Evolutionary conservation across 2,329 filamentous ascomycete species (phyloP).

Genomic region (Aspergillus tanneri): DNA sequence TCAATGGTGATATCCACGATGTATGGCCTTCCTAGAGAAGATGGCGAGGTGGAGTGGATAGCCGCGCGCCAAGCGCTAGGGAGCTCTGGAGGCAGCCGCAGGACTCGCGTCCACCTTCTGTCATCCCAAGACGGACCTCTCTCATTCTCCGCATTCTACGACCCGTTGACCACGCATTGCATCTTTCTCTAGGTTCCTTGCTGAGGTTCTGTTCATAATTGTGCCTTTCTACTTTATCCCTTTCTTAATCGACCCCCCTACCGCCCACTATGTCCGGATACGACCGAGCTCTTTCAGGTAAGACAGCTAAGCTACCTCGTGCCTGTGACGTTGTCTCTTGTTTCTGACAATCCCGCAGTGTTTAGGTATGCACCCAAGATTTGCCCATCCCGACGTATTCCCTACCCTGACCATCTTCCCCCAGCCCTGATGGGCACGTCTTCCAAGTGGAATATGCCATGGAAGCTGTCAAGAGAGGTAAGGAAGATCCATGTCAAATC

Average conservation of each 20-base stretch:
- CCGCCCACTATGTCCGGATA: constrained; percentile 74
- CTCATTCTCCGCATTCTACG: constrained; percentile 24
- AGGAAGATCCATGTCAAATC: too few relatives aligned
- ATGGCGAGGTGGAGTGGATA: constrained; percentile 8
- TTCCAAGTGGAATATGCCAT: constrained; percentile 99
- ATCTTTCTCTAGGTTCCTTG: constrained; percentile 6
- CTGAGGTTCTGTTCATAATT: constrained; percentile 2
- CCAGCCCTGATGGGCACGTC: constrained; percentile 96
- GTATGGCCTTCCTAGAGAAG: too few relatives aligned
- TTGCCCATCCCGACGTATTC: constrained; percentile 13
- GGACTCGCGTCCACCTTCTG: constrained; percentile 27
- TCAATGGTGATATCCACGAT: not conserved
- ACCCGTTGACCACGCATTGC: constrained; percentile 17
- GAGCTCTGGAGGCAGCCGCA: constrained; percentile 29
- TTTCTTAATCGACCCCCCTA: constrained; percentile 1
- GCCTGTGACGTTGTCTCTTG: constrained; percentile 16
- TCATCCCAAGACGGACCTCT: constrained; percentile 14
- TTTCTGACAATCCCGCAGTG: constrained; percentile 60
- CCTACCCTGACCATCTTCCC: constrained; percentile 46
- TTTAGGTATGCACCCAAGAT: constrained; percentile 69
- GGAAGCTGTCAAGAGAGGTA: constrained; percentile 97
- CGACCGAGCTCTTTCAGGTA: constrained; percentile 98
- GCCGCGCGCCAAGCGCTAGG: constrained; percentile 27
- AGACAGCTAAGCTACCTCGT: constrained; percentile 45
- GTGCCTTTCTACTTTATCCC: not conserved